Conservation (phyloP, 495 filamentous ascomycete species). For the Clavariopsis aquatica region DNA sequence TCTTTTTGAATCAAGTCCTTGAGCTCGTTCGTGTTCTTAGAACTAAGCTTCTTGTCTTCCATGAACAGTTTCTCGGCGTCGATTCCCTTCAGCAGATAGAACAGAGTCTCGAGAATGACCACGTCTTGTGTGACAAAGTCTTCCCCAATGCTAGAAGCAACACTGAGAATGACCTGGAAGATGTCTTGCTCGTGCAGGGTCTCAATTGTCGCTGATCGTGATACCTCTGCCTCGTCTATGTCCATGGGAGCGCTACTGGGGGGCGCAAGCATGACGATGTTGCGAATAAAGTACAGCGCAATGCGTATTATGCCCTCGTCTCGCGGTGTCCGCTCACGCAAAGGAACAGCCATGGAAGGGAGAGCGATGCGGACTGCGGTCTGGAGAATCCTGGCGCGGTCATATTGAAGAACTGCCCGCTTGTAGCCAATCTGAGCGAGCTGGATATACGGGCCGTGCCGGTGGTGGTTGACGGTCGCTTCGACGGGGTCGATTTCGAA, state of each 20-base stretch:
- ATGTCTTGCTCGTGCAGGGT: constrained; percentile 89
- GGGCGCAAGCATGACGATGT: constrained; percentile 79
- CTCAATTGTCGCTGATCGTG: constrained; percentile 82
- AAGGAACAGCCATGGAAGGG: constrained; percentile 79
- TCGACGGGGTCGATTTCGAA: constrained; percentile 72
- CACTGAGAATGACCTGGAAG: constrained; percentile 75
- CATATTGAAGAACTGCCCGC: constrained; percentile 77
- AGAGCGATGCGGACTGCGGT: constrained; percentile 77
- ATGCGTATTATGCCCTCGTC: constrained; percentile 95
- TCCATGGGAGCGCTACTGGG: constrained; percentile 60
- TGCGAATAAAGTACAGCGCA: constrained; percentile 83
- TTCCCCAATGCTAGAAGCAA: constrained; percentile 87
- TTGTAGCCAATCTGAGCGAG: constrained; percentile 89
- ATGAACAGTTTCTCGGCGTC: constrained; percentile 85
- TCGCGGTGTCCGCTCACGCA: constrained; percentile 70
- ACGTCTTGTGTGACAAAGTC: constrained; percentile 90
- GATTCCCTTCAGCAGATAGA: constrained; percentile 87
- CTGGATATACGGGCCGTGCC: constrained; percentile 84
- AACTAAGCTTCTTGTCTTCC: constrained; percentile 66
- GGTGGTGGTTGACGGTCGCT: constrained; percentile 90
- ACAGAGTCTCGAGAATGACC: constrained; percentile 82
- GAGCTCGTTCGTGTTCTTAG: constrained; percentile 71
- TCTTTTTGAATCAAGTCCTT: constrained; percentile 74
- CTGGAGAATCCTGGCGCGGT: constrained; percentile 71
- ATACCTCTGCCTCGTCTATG: constrained; percentile 84